Evolutionary conservation across 164 flowering plant genomes (phyloP).

Genomic region (Annona squamosa): DNA sequence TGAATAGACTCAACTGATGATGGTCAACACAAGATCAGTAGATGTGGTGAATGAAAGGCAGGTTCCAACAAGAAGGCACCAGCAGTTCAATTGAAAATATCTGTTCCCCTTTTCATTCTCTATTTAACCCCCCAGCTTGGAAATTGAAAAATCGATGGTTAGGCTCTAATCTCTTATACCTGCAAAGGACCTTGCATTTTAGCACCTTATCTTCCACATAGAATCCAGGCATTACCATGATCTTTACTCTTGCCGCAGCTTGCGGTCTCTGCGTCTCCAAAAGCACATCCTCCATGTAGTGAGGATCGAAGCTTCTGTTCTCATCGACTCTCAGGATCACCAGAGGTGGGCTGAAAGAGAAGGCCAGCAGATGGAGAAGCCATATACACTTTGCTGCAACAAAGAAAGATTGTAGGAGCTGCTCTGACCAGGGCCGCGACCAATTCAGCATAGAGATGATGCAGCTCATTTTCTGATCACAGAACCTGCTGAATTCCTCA

Average conservation of each 20-base stretch:
- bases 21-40: not conserved
- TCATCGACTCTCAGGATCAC: slow-evolving; percentile 74
- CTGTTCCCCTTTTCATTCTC: not conserved
- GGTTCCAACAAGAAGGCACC: not conserved
- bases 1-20: not conserved
- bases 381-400: slow-evolving; percentile 88
- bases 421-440: slow-evolving; percentile 91
- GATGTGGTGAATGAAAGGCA: not conserved
- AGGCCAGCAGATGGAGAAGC: slow-evolving; percentile 89
- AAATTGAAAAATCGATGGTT: not conserved
- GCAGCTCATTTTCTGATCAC: slow-evolving; percentile 91
- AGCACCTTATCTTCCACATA: slow-evolving; percentile 70
- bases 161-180: slow-evolving; percentile 42
- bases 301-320: slow-evolving; percentile 57
- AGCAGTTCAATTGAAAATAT: not conserved
- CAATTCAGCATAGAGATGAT: slow-evolving; percentile 59
- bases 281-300: slow-evolving; percentile 76
- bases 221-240: slow-evolving; percentile 96
- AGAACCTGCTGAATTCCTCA: slow-evolving; percentile 86
- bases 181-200: slow-evolving; percentile 80
- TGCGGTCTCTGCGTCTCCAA: slow-evolving; percentile 45
- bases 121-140: not conserved
- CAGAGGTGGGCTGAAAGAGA: slow-evolving; percentile 68
- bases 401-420: slow-evolving; percentile 81
- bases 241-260: slow-evolving; percentile 52